These are phyloP conservation scores for Discostella stelligeroides DNA, from an alignment of 108 stramenopile genomes.

Conservation along the genomic window DNA sequence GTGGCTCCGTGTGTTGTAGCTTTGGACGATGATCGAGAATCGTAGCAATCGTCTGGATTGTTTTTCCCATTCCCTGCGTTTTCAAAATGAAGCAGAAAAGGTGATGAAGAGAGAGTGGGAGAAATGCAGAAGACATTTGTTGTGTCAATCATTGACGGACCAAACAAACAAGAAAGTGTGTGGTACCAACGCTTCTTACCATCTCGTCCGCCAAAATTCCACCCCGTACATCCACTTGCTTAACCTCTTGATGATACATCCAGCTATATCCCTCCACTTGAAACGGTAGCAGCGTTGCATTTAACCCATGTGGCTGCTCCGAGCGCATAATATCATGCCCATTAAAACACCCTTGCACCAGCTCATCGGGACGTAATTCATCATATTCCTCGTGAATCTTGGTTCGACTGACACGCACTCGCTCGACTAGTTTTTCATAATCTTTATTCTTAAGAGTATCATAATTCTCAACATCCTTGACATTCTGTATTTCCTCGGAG, in stretches of 20 bases:
- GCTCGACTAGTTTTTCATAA: slow-evolving; percentile 36
- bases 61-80: slow-evolving; percentile 70
- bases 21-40: slow-evolving; percentile 89
- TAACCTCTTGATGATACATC: slow-evolving; percentile 90
- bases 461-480: slow-evolving; percentile 69
- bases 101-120: background rate
- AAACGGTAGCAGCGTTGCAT: slow-evolving; percentile 90
- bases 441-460: slow-evolving; percentile 58
- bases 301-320: slow-evolving; percentile 76
- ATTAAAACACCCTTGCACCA: slow-evolving; percentile 86
- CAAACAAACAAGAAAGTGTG: background rate
- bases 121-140: background rate
- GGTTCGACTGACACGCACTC: slow-evolving; percentile 57
- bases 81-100: background rate
- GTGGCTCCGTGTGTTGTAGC: slow-evolving; percentile 67
- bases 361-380: slow-evolving; percentile 87
- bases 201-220: slow-evolving; percentile 93
- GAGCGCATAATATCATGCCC: slow-evolving; percentile 42
- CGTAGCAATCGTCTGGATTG: slow-evolving; percentile 92
- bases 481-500: slow-evolving; percentile 52
- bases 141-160: background rate
- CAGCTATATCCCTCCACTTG: slow-evolving; percentile 94
- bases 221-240: slow-evolving; percentile 64
- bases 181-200: slow-evolving; percentile 32
- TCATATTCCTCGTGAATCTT: slow-evolving; percentile 73